A percentile compares a stretch with the other conserved stretches of the same genome.
Evolutionary conservation across 2,329 filamentous ascomycete genomes (phyloP).

Genomic region (Fusarium sublunatum): DNA sequence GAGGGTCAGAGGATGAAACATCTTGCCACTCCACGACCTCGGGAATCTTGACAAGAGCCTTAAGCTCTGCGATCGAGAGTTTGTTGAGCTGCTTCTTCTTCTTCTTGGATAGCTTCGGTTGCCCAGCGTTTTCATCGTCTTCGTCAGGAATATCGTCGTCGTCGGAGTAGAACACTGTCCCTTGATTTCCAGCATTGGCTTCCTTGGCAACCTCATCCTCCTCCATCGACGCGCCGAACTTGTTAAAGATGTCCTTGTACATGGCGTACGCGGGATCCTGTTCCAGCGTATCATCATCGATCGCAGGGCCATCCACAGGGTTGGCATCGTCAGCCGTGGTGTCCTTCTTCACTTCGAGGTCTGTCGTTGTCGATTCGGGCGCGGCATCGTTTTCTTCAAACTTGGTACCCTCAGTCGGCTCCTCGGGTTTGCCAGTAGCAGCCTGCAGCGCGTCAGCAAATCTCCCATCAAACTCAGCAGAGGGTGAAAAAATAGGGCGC

Average conservation of each 20-base stretch:
- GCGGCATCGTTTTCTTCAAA: conserved; percentile 50
- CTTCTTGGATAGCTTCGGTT: conserved; percentile 88
- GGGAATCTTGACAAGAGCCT: conserved; percentile 88
- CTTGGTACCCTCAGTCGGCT: conserved; percentile 36
- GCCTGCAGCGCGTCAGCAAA: conserved; percentile 40
- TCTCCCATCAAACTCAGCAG: background rate
- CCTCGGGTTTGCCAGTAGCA: conserved; percentile 30
- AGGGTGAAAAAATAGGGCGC: background rate
- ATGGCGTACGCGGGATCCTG: conserved; percentile 84
- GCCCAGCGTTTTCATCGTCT: conserved; percentile 74
- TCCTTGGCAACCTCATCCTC: conserved; percentile 74
- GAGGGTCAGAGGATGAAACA: conserved; percentile 88
- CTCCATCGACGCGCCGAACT: conserved; percentile 75
- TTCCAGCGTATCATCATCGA: conserved; percentile 67
- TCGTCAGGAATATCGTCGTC: conserved; percentile 89
- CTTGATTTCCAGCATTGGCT: conserved; percentile 77
- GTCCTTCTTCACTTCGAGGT: conserved; percentile 58
- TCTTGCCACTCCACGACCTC: conserved; percentile 99
- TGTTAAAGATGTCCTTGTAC: conserved; percentile 84
- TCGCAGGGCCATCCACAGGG: conserved; percentile 61
- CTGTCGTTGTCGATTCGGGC: conserved; percentile 49
- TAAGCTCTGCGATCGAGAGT: conserved; percentile 93
- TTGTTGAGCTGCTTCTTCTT: conserved; percentile 92
- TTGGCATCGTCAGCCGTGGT: conserved; percentile 50
- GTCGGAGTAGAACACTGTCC: conserved; percentile 84